phyloP scores from a whole-genome alignment of 176 grass and related monocot genomes.

The Carex littledalei region DNA sequence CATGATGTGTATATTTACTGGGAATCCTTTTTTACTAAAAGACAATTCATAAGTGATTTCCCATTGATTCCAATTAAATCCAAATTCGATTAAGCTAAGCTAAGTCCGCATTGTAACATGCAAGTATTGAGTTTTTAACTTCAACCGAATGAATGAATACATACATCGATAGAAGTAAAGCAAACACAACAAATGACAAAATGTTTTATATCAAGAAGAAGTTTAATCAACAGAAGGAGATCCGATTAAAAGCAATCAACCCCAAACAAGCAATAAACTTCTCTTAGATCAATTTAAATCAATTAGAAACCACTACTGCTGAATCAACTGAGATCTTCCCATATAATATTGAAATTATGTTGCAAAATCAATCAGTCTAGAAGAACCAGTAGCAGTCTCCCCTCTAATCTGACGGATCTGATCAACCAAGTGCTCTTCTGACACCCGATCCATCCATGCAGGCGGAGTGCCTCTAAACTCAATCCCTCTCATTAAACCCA shows the following conservation, averaged over 20 bases:
- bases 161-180: neutral
- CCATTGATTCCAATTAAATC: neutral
- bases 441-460: slow-evolving; percentile 9
- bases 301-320: neutral
- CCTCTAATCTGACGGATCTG: neutral
- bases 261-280: neutral
- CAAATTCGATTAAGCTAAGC: neutral
- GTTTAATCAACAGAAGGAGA: neutral
- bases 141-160: neutral
- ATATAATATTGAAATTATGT: neutral
- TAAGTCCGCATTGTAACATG: neutral
- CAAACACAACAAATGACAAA: neutral
- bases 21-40: neutral
- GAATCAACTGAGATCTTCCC: neutral
- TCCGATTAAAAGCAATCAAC: neutral
- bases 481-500: slow-evolving; percentile 4
- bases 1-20: neutral
- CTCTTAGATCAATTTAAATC: neutral
- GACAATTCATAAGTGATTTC: neutral
- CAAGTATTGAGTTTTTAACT: neutral
- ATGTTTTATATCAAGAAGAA: neutral
- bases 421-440: slow-evolving; percentile 10
- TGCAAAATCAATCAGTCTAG: neutral
- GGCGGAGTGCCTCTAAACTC: slow-evolving; percentile 14
- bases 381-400: neutral